Evolutionary conservation across 176 grass and related monocot genomes (phyloP).

Genomic region (Eleusine indica): DNA sequence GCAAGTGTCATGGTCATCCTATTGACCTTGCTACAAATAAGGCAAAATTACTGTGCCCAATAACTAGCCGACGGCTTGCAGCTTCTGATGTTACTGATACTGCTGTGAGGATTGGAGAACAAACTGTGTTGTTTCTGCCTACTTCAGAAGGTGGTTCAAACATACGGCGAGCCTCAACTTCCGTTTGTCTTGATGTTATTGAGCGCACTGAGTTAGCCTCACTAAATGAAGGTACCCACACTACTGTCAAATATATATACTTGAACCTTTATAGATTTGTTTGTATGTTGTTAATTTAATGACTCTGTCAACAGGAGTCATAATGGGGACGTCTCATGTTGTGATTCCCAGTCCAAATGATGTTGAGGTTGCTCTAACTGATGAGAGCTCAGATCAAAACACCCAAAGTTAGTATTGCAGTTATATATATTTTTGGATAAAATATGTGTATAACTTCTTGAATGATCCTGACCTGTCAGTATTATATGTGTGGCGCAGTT

Average conservation of each 20-base stretch:
- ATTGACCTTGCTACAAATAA: conserved; percentile 46
- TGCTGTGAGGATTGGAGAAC: conserved; percentile 76
- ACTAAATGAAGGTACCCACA: conserved; percentile 73
- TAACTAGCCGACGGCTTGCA: conserved; percentile 58
- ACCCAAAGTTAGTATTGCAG: conserved; percentile 58
- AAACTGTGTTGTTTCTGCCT: conserved; percentile 70
- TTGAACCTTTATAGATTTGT: background rate
- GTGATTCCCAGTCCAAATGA: conserved; percentile 76
- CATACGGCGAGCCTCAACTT: conserved; percentile 43
- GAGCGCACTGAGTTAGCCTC: conserved; percentile 72
- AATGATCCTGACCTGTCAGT: conserved; percentile 8
- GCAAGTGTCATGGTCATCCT: conserved; percentile 78
- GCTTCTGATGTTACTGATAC: conserved; percentile 79
- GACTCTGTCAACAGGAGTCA: conserved; percentile 59
- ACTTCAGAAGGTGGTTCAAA: conserved; percentile 51
- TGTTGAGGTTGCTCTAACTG: conserved; percentile 57
- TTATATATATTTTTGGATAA: background rate
- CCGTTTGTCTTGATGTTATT: conserved; percentile 69
- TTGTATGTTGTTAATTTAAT: conserved; percentile 12
- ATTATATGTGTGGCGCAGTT: conserved; percentile 59
- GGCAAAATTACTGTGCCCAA: conserved; percentile 54
- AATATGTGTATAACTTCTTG: conserved; percentile 32
- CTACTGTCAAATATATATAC: background rate
- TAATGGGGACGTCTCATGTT: conserved; percentile 64
- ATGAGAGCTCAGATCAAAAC: conserved; percentile 67